Percentiles rank a stretch among this genome's conserved stretches.
Evolutionary conservation across 495 filamentous ascomycete species (phyloP).

Genomic region (Saxophila tyrrhenica): DNA sequence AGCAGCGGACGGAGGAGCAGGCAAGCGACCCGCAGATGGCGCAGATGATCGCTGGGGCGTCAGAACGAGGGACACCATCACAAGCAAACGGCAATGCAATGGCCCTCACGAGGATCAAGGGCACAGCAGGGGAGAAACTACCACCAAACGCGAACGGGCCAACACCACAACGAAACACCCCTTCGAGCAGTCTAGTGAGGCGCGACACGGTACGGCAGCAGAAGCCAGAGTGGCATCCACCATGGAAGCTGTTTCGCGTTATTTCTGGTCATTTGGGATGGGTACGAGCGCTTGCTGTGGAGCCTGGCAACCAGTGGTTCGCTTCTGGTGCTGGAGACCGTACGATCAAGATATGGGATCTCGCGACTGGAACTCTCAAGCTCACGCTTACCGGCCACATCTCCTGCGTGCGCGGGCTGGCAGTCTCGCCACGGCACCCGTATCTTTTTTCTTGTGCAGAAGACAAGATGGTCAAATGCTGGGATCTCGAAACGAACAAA

Average conservation of each 20-base stretch:
- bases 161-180: conserved; percentile 37
- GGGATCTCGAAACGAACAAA: conserved; percentile 97
- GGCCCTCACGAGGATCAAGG: conserved; percentile 44
- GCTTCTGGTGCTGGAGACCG: conserved; percentile 90
- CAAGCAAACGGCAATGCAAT: conserved; percentile 37
- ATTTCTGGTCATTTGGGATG: conserved; percentile 95
- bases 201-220: conserved; percentile 60
- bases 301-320: conserved; percentile 97
- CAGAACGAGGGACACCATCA: conserved; percentile 28
- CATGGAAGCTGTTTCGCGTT: conserved; percentile 97
- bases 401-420: conserved; percentile 86
- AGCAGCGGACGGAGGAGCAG: conserved; percentile 36
- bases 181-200: conserved; percentile 50
- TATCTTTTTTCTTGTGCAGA: conserved; percentile 97
- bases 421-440: conserved; percentile 85
- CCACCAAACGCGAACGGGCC: conserved; percentile 37
- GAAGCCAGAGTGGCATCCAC: conserved; percentile 87
- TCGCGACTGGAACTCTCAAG: conserved; percentile 69
- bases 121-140: conserved; percentile 25
- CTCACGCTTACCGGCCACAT: conserved; percentile 95
- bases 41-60: conserved; percentile 61
- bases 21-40: conserved; percentile 47
- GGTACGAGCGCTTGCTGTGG: conserved; percentile 83
- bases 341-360: conserved; percentile 98
- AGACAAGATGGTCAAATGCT: conserved; percentile 99